These are phyloP conservation scores for Blastobotrys illinoisensis DNA, from an alignment of 1,139 yeast genomes.

Conservation along the genomic window DNA sequence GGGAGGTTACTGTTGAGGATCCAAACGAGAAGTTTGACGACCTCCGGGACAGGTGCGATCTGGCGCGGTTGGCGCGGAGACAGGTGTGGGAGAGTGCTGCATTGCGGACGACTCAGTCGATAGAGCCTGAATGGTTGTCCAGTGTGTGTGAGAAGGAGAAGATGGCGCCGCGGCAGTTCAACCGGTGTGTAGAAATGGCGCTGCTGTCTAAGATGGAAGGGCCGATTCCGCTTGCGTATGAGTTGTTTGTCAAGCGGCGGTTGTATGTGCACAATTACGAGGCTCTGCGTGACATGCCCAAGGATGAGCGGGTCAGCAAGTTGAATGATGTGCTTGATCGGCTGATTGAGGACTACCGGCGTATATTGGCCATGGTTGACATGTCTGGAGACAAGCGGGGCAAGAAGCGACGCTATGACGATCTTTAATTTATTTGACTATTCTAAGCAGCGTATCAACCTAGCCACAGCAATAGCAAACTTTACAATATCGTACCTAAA, in stretches of 20 bases:
- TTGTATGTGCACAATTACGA: slow-evolving; percentile 74
- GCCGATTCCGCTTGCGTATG: slow-evolving; percentile 35
- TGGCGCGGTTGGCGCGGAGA: slow-evolving; percentile 44
- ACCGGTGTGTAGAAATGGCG: slow-evolving; percentile 71
- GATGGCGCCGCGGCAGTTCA: slow-evolving; percentile 72
- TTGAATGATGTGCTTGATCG: slow-evolving; percentile 70
- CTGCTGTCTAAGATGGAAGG: slow-evolving; percentile 41
- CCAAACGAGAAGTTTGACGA: slow-evolving; percentile 93
- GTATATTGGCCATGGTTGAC: slow-evolving; percentile 51
- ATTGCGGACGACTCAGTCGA: slow-evolving; percentile 15
- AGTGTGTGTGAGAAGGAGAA: slow-evolving; percentile 42
- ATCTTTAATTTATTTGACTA: not conserved
- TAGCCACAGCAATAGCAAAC: too few relatives aligned
- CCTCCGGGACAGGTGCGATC: slow-evolving; percentile 77
- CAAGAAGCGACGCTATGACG: slow-evolving; percentile 28
- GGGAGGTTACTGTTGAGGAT: slow-evolving; percentile 86
- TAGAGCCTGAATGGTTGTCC: slow-evolving; percentile 44
- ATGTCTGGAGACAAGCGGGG: slow-evolving; percentile 63
- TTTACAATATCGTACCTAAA: too few relatives aligned
- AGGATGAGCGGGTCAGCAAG: slow-evolving; percentile 56
- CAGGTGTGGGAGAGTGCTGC: slow-evolving; percentile 29
- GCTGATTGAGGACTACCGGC: slow-evolving; percentile 61
- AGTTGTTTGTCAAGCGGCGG: slow-evolving; percentile 65
- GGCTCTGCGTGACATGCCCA: slow-evolving; percentile 62
- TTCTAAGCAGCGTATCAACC: too few relatives aligned